Conservation (phyloP, 441 rosid species). For the Brassica hybrid region DNA sequence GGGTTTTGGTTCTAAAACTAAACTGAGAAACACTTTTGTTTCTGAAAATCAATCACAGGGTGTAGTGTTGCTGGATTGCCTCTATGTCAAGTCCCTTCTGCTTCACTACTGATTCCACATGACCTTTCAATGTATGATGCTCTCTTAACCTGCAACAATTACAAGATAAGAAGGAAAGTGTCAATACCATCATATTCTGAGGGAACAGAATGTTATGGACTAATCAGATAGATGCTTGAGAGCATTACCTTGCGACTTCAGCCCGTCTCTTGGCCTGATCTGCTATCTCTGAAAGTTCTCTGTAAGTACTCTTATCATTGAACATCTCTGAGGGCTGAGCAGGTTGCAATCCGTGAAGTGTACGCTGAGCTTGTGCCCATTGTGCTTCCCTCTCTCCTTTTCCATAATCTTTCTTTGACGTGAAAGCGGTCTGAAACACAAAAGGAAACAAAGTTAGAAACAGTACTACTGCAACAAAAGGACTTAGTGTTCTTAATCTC, state of each 20-base stretch:
- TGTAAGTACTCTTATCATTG: slow-evolving; percentile 55
- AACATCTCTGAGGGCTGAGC: slow-evolving; percentile 49
- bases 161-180: not conserved
- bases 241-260: slow-evolving; percentile 64
- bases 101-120: slow-evolving; percentile 77
- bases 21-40: slow-evolving; percentile 37
- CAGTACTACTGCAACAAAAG: not conserved
- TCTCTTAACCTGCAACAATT: slow-evolving; percentile 60
- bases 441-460: slow-evolving; percentile 23
- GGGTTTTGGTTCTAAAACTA: slow-evolving; percentile 35
- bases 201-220: not conserved
- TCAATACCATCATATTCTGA: slow-evolving; percentile 18
- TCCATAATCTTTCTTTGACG: slow-evolving; percentile 78
- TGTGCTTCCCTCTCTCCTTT: slow-evolving; percentile 74
- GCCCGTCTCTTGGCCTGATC: slow-evolving; percentile 75
- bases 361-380: slow-evolving; percentile 76
- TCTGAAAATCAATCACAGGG: slow-evolving; percentile 49
- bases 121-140: slow-evolving; percentile 73
- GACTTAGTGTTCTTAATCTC: slow-evolving; percentile 11
- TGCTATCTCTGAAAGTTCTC: slow-evolving; percentile 71
- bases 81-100: slow-evolving; percentile 76
- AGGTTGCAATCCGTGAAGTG: slow-evolving; percentile 71
- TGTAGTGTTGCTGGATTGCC: slow-evolving; percentile 73
- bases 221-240: too few species aligned
- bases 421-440: slow-evolving; percentile 66